Conservation (phyloP, 768 basidiomycete species). For the Termitomyces sp. region DNA sequence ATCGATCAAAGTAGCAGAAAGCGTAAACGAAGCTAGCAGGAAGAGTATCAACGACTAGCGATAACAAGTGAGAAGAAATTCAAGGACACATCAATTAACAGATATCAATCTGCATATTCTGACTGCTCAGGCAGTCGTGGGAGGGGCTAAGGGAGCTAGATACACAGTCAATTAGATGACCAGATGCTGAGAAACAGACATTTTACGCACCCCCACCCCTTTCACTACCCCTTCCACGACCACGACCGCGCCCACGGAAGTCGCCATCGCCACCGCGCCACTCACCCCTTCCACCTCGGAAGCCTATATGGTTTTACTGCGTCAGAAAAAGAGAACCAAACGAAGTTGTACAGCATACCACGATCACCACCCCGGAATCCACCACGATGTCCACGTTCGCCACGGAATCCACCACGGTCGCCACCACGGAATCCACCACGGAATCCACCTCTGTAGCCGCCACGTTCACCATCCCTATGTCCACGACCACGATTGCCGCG, state of each 20-base stretch:
- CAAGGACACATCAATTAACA: not conserved
- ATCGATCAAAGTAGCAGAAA: slow-evolving; percentile 2
- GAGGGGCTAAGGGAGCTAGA: slow-evolving; percentile 15
- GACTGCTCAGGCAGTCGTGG: slow-evolving; percentile 20
- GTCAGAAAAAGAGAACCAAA: not conserved
- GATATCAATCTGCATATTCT: not conserved
- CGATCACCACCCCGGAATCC: slow-evolving; percentile 38
- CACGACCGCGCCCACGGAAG: slow-evolving; percentile 42
- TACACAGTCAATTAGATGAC: not conserved
- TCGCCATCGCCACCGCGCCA: slow-evolving; percentile 45
- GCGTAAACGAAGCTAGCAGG: not conserved
- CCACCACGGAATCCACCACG: slow-evolving; percentile 37
- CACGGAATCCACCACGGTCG: slow-evolving; percentile 26
- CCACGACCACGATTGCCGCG: slow-evolving; percentile 42
- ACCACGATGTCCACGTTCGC: slow-evolving; percentile 38
- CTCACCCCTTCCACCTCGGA: slow-evolving; percentile 40
- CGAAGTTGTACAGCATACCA: slow-evolving; percentile 8
- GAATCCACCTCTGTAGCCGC: slow-evolving; percentile 22
- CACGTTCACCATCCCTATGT: slow-evolving; percentile 29
- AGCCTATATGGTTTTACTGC: slow-evolving; percentile 21
- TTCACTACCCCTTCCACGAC: slow-evolving; percentile 35
- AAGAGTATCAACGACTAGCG: not conserved
- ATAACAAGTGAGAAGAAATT: not conserved
- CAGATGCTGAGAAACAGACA: not conserved
- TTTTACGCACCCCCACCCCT: slow-evolving; percentile 33